phyloP scores from a whole-genome alignment of 371 early-diverging fungal genomes.

The Mortierella sp. region DNA sequence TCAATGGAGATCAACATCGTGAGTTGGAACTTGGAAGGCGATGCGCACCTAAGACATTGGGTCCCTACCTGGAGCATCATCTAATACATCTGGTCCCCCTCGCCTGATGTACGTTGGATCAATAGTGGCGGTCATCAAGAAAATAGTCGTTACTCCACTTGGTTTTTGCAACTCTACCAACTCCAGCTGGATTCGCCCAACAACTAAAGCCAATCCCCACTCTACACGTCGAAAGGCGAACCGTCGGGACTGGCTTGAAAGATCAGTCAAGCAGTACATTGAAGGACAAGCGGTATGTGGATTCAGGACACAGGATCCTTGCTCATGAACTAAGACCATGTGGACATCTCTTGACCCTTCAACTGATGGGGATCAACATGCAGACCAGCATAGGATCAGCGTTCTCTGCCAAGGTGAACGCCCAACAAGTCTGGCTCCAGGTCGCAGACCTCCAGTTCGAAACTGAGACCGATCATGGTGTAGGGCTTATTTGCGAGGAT shows the following conservation, averaged over 20 bases:
- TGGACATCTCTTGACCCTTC: not conserved
- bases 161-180: not conserved
- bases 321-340: not conserved
- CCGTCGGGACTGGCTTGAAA: constrained; percentile 10
- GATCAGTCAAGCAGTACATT: constrained; percentile 6
- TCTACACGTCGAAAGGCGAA: not conserved
- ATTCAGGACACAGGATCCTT: too few relatives aligned
- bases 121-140: constrained; percentile 16
- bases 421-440: constrained; percentile 10
- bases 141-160: constrained; percentile 5
- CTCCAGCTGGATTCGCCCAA: constrained; percentile 13
- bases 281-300: constrained; percentile 16
- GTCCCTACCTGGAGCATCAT: not conserved
- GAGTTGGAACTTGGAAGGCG: not conserved
- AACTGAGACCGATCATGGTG: too few relatives aligned
- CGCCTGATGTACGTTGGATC: too few relatives aligned
- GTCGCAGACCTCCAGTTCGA: constrained; percentile 11
- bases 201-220: constrained; percentile 1
- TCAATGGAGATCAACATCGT: constrained; percentile 1
- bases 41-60: too few relatives aligned
- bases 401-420: constrained; percentile 20
- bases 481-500: constrained; percentile 15
- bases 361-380: too few relatives aligned
- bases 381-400: constrained; percentile 16
- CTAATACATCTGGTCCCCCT: too few relatives aligned